Evolutionary conservation across 2,329 filamentous ascomycete genomes (phyloP).

Genomic region (Trichoderma oligosporum): DNA sequence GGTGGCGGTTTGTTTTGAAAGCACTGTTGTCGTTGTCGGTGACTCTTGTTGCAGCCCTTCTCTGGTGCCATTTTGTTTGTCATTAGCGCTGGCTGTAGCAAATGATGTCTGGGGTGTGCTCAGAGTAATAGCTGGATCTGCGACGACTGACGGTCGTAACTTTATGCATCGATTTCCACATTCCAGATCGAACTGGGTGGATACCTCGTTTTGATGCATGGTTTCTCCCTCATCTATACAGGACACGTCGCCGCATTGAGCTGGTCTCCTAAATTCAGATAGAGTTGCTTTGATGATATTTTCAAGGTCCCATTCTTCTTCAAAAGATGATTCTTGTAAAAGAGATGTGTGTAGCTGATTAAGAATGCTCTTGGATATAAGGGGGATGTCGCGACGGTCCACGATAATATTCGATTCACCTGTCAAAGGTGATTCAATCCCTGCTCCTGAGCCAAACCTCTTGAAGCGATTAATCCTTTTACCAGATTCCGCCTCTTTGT

Average conservation of each 20-base stretch:
- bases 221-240: background rate
- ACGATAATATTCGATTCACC: background rate
- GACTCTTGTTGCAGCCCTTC: conserved; percentile 20
- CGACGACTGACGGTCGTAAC: conserved; percentile 24
- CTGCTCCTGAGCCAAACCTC: background rate
- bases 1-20: conserved; percentile 30
- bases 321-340: background rate
- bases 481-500: background rate
- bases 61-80: conserved; percentile 26
- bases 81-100: conserved; percentile 24
- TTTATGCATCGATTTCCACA: conserved; percentile 26
- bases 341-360: background rate
- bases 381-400: conserved; percentile 1
- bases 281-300: background rate
- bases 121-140: conserved; percentile 35
- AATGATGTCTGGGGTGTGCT: conserved; percentile 33
- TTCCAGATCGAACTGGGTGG: conserved; percentile 24
- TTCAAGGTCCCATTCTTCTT: background rate
- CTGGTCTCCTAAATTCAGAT: background rate
- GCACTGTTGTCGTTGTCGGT: conserved; percentile 28
- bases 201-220: background rate
- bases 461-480: conserved; percentile 4
- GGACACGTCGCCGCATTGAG: background rate
- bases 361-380: conserved; percentile 6
- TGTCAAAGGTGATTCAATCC: background rate